Evolutionary conservation across 192 early-diverging fungal species (phyloP).

Genomic region (Paraglomus brasilianum): DNA sequence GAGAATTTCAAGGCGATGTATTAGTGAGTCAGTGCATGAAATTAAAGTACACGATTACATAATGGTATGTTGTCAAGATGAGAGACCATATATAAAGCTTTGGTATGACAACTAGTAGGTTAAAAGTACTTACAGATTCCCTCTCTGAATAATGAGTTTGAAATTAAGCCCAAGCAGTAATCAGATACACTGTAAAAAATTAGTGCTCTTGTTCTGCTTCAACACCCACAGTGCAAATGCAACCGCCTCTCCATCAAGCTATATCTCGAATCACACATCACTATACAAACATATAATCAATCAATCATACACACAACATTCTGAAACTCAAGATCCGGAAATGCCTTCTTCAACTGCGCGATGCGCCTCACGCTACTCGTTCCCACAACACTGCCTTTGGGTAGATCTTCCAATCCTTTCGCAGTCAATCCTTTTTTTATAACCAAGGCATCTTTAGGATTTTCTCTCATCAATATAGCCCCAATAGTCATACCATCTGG

Average conservation of each 20-base stretch:
- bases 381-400: slow-evolving; percentile 76
- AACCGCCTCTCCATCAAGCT: too few relatives aligned
- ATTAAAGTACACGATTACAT: not conserved
- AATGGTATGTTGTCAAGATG: not conserved
- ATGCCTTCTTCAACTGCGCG: slow-evolving; percentile 79
- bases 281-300: not conserved
- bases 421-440: slow-evolving; percentile 46
- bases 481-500: slow-evolving; percentile 80
- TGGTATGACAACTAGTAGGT: slow-evolving; percentile 15
- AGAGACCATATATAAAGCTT: slow-evolving; percentile 12
- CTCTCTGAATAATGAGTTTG: slow-evolving; percentile 25
- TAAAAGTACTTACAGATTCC: slow-evolving; percentile 40
- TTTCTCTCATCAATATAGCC: slow-evolving; percentile 82
- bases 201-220: too few relatives aligned
- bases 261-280: not conserved
- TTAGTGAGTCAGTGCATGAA: not conserved
- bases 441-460: slow-evolving; percentile 87
- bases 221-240: too few relatives aligned
- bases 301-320: slow-evolving; percentile 66
- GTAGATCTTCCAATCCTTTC: slow-evolving; percentile 62
- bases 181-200: too few relatives aligned
- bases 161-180: too few relatives aligned
- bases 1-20: not conserved
- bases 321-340: slow-evolving; percentile 72
- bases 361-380: slow-evolving; percentile 85